Conservation (phyloP, 1,284 basidiomycete species). For the Rhodotorula mucilaginosa region DNA sequence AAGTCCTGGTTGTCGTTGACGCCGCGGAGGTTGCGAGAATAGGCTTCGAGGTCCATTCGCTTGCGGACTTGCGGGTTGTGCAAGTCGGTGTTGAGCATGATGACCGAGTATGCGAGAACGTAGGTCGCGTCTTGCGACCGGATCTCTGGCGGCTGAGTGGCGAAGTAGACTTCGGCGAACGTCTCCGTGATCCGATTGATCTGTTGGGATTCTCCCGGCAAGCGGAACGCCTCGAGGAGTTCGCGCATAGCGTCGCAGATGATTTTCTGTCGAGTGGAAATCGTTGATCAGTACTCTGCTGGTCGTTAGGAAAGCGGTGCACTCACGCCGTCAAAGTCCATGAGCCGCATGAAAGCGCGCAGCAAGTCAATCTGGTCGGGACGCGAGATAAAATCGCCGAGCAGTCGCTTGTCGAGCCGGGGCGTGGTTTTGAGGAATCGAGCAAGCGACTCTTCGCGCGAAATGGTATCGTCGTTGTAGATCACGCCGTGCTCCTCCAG, state of each 20-base stretch:
- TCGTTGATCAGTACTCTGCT: not conserved
- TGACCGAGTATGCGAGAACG: constrained; percentile 91
- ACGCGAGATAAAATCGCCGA: constrained; percentile 90
- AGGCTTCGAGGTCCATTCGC: constrained; percentile 95
- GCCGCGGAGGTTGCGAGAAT: constrained; percentile 85
- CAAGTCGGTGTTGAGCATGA: constrained; percentile 97
- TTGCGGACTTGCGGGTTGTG: constrained; percentile 91
- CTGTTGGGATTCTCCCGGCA: constrained; percentile 94
- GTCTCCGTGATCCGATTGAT: constrained; percentile 92
- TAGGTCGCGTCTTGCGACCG: constrained; percentile 90
- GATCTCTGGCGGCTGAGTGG: constrained; percentile 81
- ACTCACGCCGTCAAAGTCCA: constrained; percentile 83
- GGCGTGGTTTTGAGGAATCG: constrained; percentile 81
- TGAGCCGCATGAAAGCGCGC: constrained; percentile 80
- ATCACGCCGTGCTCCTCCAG: constrained; percentile 84
- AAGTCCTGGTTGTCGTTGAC: constrained; percentile 88
- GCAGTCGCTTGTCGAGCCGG: constrained; percentile 84
- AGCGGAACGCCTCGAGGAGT: constrained; percentile 85
- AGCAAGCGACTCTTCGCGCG: constrained; percentile 64
- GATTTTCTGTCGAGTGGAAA: constrained; percentile 64
- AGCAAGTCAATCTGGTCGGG: constrained; percentile 83
- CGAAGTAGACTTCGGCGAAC: constrained; percentile 89
- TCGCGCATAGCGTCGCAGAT: constrained; percentile 94
- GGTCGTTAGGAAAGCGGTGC: not conserved
- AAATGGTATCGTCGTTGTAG: constrained; percentile 46